phyloP scores from a whole-genome alignment of 352 stramenopile species.

The Pythium phragmiticola region DNA sequence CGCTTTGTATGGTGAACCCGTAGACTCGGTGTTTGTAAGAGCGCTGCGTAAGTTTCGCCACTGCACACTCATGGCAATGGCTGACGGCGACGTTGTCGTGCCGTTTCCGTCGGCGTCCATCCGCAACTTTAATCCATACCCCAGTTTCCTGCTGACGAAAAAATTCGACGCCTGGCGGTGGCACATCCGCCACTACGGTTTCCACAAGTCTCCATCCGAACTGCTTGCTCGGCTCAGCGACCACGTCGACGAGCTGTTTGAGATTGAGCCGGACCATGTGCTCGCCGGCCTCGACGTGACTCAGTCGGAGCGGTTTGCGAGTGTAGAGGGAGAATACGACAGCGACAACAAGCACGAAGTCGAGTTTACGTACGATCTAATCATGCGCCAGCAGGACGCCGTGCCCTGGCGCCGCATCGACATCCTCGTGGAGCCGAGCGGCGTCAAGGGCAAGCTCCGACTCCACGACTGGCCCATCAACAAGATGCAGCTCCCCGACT shows the following conservation, averaged over 20 bases:
- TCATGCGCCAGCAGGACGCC: conserved; percentile 47
- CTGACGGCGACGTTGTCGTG: conserved; percentile 72
- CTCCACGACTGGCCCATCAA: conserved; percentile 82
- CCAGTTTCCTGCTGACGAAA: conserved; percentile 47
- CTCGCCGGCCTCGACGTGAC: conserved; percentile 41
- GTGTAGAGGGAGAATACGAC: conserved; percentile 55
- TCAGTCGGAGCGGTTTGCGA: conserved; percentile 39
- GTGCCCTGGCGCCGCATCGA: conserved; percentile 67
- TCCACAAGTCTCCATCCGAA: conserved; percentile 21
- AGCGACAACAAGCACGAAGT: conserved; percentile 81
- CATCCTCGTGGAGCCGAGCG: conserved; percentile 56
- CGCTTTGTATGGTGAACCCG: neutral
- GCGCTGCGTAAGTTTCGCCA: conserved; percentile 55
- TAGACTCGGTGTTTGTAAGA: conserved; percentile 49
- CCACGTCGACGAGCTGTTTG: conserved; percentile 44
- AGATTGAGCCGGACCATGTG: conserved; percentile 31
- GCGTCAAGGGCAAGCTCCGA: conserved; percentile 65
- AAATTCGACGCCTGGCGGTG: conserved; percentile 65
- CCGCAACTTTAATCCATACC: conserved; percentile 67
- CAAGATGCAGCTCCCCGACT: conserved; percentile 73
- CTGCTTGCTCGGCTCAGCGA: conserved; percentile 40
- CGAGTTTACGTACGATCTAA: conserved; percentile 64
- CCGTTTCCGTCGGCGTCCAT: conserved; percentile 73
- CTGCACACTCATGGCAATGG: conserved; percentile 73
- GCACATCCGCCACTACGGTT: conserved; percentile 71